Evolutionary conservation across 2,329 filamentous ascomycete genomes (phyloP).

Genomic region (Ascochyta pisi): DNA sequence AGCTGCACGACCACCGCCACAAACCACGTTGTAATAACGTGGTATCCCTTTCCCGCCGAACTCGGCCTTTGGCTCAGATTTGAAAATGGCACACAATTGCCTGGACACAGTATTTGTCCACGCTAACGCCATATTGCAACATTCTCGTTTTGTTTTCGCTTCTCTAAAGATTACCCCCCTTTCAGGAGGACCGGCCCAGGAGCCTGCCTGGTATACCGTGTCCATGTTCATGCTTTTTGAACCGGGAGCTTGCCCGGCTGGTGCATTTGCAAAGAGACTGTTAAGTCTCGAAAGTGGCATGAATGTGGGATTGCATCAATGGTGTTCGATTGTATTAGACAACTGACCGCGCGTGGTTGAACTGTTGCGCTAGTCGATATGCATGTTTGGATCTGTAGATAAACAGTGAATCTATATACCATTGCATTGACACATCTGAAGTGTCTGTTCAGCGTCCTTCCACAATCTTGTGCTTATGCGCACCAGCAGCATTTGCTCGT

Average conservation of each 20-base stretch:
- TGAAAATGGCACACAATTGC: background rate
- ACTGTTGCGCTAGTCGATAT: background rate
- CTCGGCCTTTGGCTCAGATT: constrained; percentile 10
- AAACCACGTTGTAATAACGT: constrained; percentile 5
- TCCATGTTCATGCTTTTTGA: constrained; percentile 40
- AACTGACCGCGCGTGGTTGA: constrained; percentile 1
- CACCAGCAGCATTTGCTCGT: background rate
- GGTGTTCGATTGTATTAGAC: constrained; percentile 5
- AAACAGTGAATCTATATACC: background rate
- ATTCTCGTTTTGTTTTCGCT: constrained; percentile 25
- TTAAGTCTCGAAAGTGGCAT: constrained; percentile 23
- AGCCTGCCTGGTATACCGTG: constrained; percentile 25
- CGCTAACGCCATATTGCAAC: constrained; percentile 9
- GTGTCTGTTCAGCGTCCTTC: background rate
- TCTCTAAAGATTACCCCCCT: constrained; percentile 42
- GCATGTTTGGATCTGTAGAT: constrained; percentile 7
- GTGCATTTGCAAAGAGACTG: constrained; percentile 20
- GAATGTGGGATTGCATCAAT: constrained; percentile 15
- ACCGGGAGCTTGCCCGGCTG: constrained; percentile 40
- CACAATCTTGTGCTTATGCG: background rate
- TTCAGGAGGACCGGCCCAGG: constrained; percentile 42
- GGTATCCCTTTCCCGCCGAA: background rate
- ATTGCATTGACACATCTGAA: background rate
- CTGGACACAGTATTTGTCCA: background rate
- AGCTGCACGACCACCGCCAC: constrained; percentile 10